phyloP scores from a whole-genome alignment of 2,329 filamentous ascomycete genomes.

The Ploettnerulaceae sp. region DNA sequence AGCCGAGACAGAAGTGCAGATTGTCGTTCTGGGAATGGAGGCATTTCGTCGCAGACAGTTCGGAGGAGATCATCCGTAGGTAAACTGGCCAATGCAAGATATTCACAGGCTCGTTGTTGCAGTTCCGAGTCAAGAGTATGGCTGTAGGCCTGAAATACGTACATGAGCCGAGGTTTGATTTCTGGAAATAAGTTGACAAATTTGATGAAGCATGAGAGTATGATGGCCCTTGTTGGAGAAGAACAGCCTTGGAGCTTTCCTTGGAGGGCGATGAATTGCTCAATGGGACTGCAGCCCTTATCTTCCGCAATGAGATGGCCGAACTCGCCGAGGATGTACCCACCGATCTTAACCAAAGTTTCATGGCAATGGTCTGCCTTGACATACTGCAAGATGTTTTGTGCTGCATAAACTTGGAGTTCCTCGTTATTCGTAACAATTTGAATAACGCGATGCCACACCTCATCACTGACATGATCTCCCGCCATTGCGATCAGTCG shows the following conservation, averaged over 20 bases:
- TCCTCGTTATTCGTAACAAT: slow-evolving; percentile 99
- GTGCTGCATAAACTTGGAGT: slow-evolving; percentile 90
- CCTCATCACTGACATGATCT: slow-evolving; percentile 97
- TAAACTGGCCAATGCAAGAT: slow-evolving; percentile 77
- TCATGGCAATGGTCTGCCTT: slow-evolving; percentile 94
- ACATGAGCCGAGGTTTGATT: slow-evolving; percentile 90
- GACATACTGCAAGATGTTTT: slow-evolving; percentile 87
- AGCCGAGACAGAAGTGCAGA: slow-evolving; percentile 87
- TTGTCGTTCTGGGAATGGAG: slow-evolving; percentile 89
- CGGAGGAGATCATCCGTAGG: slow-evolving; percentile 87
- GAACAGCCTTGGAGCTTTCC: slow-evolving; percentile 86
- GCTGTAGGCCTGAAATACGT: slow-evolving; percentile 87
- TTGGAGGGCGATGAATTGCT: slow-evolving; percentile 91
- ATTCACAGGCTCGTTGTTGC: slow-evolving; percentile 95
- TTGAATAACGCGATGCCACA: slow-evolving; percentile 98
- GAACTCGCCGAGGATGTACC: slow-evolving; percentile 93
- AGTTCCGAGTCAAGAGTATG: slow-evolving; percentile 93
- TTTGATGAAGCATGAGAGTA: slow-evolving; percentile 93
- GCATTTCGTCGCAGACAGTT: slow-evolving; percentile 98
- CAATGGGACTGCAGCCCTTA: slow-evolving; percentile 87
- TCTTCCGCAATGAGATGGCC: slow-evolving; percentile 94
- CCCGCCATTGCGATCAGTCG: slow-evolving; percentile 93
- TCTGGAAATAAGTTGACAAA: slow-evolving; percentile 98
- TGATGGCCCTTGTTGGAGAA: slow-evolving; percentile 84
- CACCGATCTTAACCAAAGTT: slow-evolving; percentile 95